Evolutionary conservation across 306 rosid species (phyloP).

Genomic region (Fragaria nilgerrensis): DNA sequence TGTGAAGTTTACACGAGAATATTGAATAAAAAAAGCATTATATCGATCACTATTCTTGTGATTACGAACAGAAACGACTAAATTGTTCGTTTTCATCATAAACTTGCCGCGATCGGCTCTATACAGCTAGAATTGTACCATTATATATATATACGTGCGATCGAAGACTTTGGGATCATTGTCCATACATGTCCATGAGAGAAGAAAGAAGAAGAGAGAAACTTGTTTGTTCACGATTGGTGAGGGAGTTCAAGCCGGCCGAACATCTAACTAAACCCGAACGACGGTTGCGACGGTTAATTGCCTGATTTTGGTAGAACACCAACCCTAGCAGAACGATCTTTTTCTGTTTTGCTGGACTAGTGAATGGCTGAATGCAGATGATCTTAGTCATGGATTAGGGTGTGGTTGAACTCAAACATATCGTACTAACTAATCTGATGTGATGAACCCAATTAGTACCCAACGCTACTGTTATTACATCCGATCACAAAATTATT

Average conservation of each 20-base stretch:
- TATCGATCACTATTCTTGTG: background rate
- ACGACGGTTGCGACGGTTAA: background rate
- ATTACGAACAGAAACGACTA: background rate
- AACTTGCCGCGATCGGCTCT: no score
- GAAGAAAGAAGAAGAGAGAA: background rate
- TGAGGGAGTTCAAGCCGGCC: background rate
- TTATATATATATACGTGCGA: no score
- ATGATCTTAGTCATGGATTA: background rate
- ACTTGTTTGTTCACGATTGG: background rate
- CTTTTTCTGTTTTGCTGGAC: background rate
- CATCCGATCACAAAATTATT: background rate
- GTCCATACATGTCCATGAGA: background rate
- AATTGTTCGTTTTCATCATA: background rate
- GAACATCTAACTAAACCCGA: background rate
- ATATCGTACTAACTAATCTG: background rate
- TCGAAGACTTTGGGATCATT: background rate
- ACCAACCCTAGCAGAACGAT: background rate
- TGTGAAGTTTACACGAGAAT: background rate
- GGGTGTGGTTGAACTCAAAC: background rate
- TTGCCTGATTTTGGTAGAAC: background rate
- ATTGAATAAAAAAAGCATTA: no score
- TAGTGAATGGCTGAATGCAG: background rate
- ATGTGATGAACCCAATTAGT: background rate
- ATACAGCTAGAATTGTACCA: background rate
- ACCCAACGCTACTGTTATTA: background rate